phyloP scores from a whole-genome alignment of 208 protist species.

The Naegleria fowleri region DNA sequence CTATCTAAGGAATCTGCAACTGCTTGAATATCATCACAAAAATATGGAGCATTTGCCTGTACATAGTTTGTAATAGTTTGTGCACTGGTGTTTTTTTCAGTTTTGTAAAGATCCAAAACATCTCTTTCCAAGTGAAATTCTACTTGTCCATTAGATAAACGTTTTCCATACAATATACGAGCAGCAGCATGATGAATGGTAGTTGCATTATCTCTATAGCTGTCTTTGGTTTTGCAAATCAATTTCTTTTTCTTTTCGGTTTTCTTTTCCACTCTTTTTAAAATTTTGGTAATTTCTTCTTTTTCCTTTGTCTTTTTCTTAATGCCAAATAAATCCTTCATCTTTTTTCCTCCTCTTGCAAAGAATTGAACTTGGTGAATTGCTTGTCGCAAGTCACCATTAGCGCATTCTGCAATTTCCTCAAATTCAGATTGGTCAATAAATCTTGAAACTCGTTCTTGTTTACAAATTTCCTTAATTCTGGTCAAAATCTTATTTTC shows the following conservation, averaged over 20 bases:
- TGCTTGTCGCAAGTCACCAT: neutral
- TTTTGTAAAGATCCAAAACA: neutral
- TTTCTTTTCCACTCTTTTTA: neutral
- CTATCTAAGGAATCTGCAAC: neutral
- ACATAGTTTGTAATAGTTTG: neutral
- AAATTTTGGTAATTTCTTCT: neutral
- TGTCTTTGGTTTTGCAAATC: neutral
- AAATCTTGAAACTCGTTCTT: neutral
- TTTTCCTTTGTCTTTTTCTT: neutral
- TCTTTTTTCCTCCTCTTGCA: neutral
- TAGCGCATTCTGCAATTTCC: neutral
- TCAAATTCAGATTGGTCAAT: neutral
- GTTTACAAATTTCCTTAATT: neutral
- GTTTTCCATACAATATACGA: neutral
- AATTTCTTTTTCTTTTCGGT: neutral
- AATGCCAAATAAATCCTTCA: neutral
- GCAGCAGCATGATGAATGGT: neutral
- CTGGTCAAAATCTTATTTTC: neutral
- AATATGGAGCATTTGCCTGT: neutral
- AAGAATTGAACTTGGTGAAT: neutral
- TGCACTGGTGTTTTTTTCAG: neutral
- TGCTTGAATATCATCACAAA: neutral
- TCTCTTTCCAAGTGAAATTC: neutral
- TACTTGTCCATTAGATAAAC: neutral
- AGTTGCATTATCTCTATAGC: neutral